Percentiles rank a stretch among this genome's conserved stretches.
Conservation (phyloP, 2,329 filamentous ascomycete genomes). For the Alternaria brassicae region DNA sequence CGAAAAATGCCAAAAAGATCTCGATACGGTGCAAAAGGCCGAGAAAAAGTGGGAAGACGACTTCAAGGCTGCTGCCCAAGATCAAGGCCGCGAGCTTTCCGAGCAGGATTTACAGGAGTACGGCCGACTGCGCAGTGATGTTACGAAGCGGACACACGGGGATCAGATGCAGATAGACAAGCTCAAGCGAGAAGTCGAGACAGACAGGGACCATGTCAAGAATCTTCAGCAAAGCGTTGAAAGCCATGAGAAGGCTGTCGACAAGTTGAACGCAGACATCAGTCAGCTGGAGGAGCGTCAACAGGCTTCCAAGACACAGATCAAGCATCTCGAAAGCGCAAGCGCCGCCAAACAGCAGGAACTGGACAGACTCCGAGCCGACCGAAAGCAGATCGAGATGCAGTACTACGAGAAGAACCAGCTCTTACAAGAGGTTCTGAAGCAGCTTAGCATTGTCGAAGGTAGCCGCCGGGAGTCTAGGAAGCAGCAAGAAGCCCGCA, state of each 20-base stretch:
- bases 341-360: conserved; percentile 90
- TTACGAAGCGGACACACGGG: conserved; percentile 79
- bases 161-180: conserved; percentile 86
- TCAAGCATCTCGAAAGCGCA: conserved; percentile 75
- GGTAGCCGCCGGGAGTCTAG: conserved; percentile 85
- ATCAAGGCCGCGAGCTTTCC: conserved; percentile 84
- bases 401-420: conserved; percentile 89
- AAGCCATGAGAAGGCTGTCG: conserved; percentile 73
- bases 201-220: conserved; percentile 88
- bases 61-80: conserved; percentile 82
- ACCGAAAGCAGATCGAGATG: conserved; percentile 66
- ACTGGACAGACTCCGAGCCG: conserved; percentile 67
- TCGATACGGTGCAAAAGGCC: conserved; percentile 86
- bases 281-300: conserved; percentile 73
- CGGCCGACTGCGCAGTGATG: conserved; percentile 81
- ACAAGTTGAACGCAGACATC: conserved; percentile 77
- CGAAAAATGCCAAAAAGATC: conserved; percentile 78
- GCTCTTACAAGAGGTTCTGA: conserved; percentile 81
- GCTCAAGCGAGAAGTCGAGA: conserved; percentile 86
- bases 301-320: conserved; percentile 65
- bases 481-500: conserved; percentile 78
- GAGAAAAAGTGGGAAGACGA: conserved; percentile 87
- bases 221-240: conserved; percentile 90
- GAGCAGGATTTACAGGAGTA: conserved; percentile 90
- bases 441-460: conserved; percentile 83